These are phyloP conservation scores for Xanthoconium purpureum DNA, from an alignment of 768 basidiomycete species.

Conservation along the genomic window DNA sequence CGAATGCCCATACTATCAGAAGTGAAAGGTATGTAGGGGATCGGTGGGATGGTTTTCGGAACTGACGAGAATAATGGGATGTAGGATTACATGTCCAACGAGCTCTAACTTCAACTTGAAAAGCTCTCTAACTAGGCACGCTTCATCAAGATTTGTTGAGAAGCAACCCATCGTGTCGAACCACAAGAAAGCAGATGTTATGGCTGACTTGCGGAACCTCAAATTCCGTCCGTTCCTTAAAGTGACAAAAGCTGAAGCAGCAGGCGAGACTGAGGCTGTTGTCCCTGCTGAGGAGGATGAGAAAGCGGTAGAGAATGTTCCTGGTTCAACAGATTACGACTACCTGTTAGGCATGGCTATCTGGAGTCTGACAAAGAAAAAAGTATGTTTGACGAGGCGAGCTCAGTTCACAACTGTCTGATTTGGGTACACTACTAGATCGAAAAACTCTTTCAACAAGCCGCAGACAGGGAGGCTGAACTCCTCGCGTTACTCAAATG, in stretches of 20 bases:
- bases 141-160: conserved; percentile 90
- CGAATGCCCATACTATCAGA: conserved; percentile 84
- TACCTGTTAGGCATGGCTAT: conserved; percentile 95
- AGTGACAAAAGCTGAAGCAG: conserved; percentile 59
- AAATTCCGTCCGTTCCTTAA: conserved; percentile 95
- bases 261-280: conserved; percentile 60
- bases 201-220: conserved; percentile 74
- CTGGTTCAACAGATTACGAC: conserved; percentile 70
- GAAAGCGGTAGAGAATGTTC: conserved; percentile 40
- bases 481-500: conserved; percentile 73
- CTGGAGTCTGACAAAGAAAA: conserved; percentile 91
- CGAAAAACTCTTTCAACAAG: conserved; percentile 76
- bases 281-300: conserved; percentile 50
- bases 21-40: conserved; percentile 69
- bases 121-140: conserved; percentile 91
- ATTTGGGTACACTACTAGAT: conserved; percentile 48
- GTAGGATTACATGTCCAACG: conserved; percentile 81
- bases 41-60: background rate
- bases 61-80: background rate
- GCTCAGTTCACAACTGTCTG: background rate
- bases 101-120: conserved; percentile 78
- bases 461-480: conserved; percentile 78
- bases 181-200: conserved; percentile 85
- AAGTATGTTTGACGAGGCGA: conserved; percentile 42
- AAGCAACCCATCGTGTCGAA: conserved; percentile 79